phyloP scores from a whole-genome alignment of 805 yeast genomes.

The Jamesozyma gamospora region DNA sequence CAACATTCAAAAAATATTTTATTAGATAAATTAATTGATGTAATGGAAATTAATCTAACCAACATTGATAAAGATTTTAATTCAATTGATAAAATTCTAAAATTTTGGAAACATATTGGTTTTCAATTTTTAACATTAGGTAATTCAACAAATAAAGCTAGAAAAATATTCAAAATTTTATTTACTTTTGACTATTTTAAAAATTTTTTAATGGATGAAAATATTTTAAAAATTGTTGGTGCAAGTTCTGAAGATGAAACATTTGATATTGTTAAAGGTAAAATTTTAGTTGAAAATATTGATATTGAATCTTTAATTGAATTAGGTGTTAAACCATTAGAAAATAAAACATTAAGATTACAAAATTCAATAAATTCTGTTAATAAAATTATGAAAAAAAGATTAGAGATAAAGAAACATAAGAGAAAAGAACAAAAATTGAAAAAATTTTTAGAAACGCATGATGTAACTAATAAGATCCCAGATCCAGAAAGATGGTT shows the following conservation, averaged over 20 bases:
- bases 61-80: not conserved
- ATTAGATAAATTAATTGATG: conserved; percentile 8
- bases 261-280: conserved; percentile 11
- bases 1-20: conserved; percentile 13
- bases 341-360: conserved; percentile 5
- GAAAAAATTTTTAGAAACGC: conserved; percentile 14
- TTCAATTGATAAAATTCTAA: conserved; percentile 4
- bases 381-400: conserved; percentile 22
- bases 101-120: conserved; percentile 25
- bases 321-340: conserved; percentile 16
- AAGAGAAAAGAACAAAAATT: conserved; percentile 15
- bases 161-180: conserved; percentile 10
- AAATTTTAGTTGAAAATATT: conserved; percentile 12
- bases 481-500: conserved; percentile 83
- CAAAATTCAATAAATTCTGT: conserved; percentile 8
- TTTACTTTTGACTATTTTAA: not conserved
- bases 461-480: conserved; percentile 17
- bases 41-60: not conserved
- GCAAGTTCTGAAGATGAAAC: conserved; percentile 2
- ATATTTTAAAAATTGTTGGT: conserved; percentile 3
- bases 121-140: conserved; percentile 19
- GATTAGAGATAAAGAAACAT: conserved; percentile 17
- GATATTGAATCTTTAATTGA: conserved; percentile 16
- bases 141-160: conserved; percentile 9
- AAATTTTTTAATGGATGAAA: conserved; percentile 1